Conservation (phyloP, 1,139 yeast genomes). For the Kodamaea suecica region DNA sequence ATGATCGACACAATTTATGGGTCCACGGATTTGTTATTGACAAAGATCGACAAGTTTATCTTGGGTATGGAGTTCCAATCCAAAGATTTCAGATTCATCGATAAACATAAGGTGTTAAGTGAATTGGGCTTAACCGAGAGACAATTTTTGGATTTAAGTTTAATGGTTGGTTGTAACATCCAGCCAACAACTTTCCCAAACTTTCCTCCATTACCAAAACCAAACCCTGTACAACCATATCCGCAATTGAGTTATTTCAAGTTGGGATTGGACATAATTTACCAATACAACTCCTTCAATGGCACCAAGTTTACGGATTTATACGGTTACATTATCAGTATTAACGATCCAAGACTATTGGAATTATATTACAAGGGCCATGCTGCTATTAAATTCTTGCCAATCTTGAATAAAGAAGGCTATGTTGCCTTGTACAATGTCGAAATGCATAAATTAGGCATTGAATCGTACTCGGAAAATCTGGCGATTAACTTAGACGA, state of each 20-base stretch:
- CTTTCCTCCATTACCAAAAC: conserved; percentile 52
- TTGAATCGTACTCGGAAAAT: conserved; percentile 15
- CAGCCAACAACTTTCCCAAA: conserved; percentile 64
- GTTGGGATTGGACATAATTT: conserved; percentile 42
- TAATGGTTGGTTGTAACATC: conserved; percentile 74
- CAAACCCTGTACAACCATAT: conserved; percentile 42
- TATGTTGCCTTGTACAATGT: conserved; percentile 54
- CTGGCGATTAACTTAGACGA: neutral
- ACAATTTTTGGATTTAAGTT: conserved; percentile 71
- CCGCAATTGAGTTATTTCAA: conserved; percentile 45
- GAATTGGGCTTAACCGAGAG: conserved; percentile 60
- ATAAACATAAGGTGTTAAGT: conserved; percentile 53
- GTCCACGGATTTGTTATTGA: conserved; percentile 73
- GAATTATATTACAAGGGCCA: conserved; percentile 41
- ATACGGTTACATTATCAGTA: conserved; percentile 34
- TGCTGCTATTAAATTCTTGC: conserved; percentile 49
- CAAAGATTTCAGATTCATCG: conserved; percentile 64
- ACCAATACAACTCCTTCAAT: conserved; percentile 33
- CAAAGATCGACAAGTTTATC: conserved; percentile 66
- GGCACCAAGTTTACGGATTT: conserved; percentile 29
- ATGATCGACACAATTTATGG: conserved; percentile 78
- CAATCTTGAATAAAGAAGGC: conserved; percentile 70
- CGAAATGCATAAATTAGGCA: conserved; percentile 39
- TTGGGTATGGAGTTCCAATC: conserved; percentile 66
- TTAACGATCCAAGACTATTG: conserved; percentile 38